These are phyloP conservation scores for Fistulifera solaris DNA, from an alignment of 108 stramenopile genomes.

Conservation along the genomic window DNA sequence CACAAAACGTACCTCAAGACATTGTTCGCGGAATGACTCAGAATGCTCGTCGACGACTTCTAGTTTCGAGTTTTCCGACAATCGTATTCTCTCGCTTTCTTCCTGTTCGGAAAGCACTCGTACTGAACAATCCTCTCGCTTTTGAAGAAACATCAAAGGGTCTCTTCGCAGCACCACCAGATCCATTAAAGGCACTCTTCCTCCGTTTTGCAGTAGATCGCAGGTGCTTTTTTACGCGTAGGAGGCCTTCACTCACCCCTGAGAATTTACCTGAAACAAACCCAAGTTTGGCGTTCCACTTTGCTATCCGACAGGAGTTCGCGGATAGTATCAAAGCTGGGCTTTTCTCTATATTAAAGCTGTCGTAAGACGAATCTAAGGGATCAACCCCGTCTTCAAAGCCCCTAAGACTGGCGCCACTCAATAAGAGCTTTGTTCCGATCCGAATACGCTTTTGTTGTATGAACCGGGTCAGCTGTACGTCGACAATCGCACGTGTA, in stretches of 20 bases:
- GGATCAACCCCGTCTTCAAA: conserved; percentile 79
- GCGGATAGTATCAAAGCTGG: conserved; percentile 34
- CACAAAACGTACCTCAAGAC: conserved; percentile 31
- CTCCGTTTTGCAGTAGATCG: conserved; percentile 54
- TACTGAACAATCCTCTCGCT: conserved; percentile 5
- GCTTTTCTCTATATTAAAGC: conserved; percentile 18
- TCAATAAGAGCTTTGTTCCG: conserved; percentile 68
- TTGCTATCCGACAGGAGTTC: conserved; percentile 67
- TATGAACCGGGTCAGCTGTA: conserved; percentile 26
- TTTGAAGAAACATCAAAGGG: conserved; percentile 56
- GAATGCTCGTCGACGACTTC: conserved; percentile 39
- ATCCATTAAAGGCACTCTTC: conserved; percentile 52
- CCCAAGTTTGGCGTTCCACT: conserved; percentile 74
- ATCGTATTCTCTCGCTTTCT: conserved; percentile 35
- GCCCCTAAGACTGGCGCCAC: conserved; percentile 48
- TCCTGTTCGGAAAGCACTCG: conserved; percentile 44
- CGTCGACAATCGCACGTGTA: conserved; percentile 47
- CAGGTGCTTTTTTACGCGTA: conserved; percentile 28
- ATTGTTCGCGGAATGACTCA: conserved; percentile 37
- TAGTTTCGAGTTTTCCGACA: conserved; percentile 31
- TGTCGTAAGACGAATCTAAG: conserved; percentile 43
- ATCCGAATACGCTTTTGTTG: conserved; percentile 34
- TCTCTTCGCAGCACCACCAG: conserved; percentile 54
- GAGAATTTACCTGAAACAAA: conserved; percentile 22
- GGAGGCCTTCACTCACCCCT: background rate